Evolutionary conservation across 495 filamentous ascomycete species (phyloP), one percentile per base, ranked within the genome.

Genomic region (Penicillium antarcticum): DNA sequence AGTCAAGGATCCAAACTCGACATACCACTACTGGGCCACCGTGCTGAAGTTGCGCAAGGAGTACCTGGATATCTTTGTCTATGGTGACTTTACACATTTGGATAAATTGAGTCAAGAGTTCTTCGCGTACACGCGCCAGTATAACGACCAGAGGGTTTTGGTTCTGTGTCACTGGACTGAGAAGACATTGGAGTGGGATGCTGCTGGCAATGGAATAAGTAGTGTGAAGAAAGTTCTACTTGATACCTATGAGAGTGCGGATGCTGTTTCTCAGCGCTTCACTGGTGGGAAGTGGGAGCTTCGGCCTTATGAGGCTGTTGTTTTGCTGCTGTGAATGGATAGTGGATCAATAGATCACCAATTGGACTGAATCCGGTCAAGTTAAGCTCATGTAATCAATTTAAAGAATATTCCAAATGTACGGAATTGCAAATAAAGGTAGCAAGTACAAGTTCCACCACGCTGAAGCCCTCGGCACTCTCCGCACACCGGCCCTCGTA

Each of bases 51-150:
- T 84, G 31, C 72, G 83, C 41, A 80, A 83, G 62, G 55, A 76
- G 43, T 72, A 81, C 48, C 68, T 72, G 1, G 79, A 82, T 34
- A 56, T 81, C 11, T 84, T 86, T 41, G 77, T 87, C 1, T 83
- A 87, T 58, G 86, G 85, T 0, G 59, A 73, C 43, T 89, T 82
- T 55, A 63, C 71, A 44, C 60, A 81, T 36, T 55, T 84, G 2
- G 74, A 77, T 48, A 48, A 59, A 0, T 66, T 69, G 4, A 75
- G 69, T 43, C 61, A 76, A 51, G 67, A 74, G 33, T 56, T 79
- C 1, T 77, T 82, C 39, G 72, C 75, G 7, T 84, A 76, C 44
- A 70, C 57, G 13, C 73, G 71, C 24, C 63, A 61, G 42, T 75
- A 63, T 50, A 67, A 70, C 47, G 60, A 68, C 26, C 64, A 74